A percentile compares a stretch with the other conserved stretches of the same genome.
Evolutionary conservation across 2,329 filamentous ascomycete species (phyloP).

Genomic region (Conoideocrella luteorostrata): DNA sequence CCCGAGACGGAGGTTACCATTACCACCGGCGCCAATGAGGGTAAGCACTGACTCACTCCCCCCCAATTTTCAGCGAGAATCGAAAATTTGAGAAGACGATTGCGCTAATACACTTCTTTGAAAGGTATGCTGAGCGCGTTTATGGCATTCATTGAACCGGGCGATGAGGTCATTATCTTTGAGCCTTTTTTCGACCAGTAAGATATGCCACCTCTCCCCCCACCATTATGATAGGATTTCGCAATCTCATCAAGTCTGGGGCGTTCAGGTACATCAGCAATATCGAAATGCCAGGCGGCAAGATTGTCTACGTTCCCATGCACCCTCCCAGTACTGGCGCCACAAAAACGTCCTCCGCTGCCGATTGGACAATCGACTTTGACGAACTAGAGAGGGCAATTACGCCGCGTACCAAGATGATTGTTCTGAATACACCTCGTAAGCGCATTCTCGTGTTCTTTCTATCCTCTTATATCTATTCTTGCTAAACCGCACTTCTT

Average conservation of each 20-base stretch:
- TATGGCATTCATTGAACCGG: constrained; percentile 92
- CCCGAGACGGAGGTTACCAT: constrained; percentile 92
- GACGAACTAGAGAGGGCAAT: constrained; percentile 74
- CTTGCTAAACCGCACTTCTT: not conserved
- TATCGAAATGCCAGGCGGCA: constrained; percentile 96
- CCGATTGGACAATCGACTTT: constrained; percentile 84
- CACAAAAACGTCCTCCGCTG: constrained; percentile 72
- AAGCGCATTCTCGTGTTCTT: too few species aligned
- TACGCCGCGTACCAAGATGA: constrained; percentile 87
- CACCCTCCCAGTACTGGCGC: constrained; percentile 79
- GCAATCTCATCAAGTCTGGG: not conserved
- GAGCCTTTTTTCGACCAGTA: constrained; percentile 98
- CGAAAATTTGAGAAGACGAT: too few species aligned
- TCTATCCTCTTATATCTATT: too few species aligned
- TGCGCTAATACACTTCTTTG: not conserved
- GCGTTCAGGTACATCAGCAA: constrained; percentile 70
- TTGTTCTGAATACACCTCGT: constrained; percentile 76
- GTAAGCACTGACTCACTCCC: too few species aligned
- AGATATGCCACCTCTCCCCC: constrained; percentile 7
- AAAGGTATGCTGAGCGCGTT: constrained; percentile 85
- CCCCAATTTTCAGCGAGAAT: too few species aligned
- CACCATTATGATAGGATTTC: too few species aligned
- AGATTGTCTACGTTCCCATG: constrained; percentile 91
- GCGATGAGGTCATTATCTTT: constrained; percentile 95
- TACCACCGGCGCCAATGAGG: constrained; percentile 86